phyloP scores from a whole-genome alignment of 2,329 filamentous ascomycete genomes.

The Penicillium sp. region DNA sequence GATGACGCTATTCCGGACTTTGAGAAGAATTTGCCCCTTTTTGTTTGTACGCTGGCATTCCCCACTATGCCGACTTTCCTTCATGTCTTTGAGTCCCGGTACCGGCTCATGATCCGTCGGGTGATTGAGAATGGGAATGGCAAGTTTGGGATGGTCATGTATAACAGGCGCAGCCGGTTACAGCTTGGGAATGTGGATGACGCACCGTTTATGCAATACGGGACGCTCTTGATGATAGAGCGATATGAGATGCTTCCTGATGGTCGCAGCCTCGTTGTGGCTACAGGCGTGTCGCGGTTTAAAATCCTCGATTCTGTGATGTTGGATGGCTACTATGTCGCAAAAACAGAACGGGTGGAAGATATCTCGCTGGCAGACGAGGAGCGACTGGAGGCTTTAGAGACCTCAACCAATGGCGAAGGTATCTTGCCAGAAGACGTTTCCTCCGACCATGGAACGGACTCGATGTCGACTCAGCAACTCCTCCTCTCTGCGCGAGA shows the following conservation, averaged over 20 bases:
- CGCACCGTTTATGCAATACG: conserved; percentile 69
- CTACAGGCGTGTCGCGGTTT: conserved; percentile 75
- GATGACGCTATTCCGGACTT: conserved; percentile 56
- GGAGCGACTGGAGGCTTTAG: conserved; percentile 71
- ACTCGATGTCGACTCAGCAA: conserved; percentile 66
- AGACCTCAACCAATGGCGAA: conserved; percentile 50
- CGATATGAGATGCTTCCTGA: conserved; percentile 74
- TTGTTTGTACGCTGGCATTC: conserved; percentile 80
- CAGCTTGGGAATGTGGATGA: conserved; percentile 56
- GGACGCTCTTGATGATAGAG: conserved; percentile 75
- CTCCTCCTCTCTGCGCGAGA: conserved; percentile 66
- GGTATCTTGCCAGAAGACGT: conserved; percentile 23
- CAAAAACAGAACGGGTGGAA: conserved; percentile 73
- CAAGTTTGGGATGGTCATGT: conserved; percentile 84
- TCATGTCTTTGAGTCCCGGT: conserved; percentile 90
- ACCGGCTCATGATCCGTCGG: conserved; percentile 83
- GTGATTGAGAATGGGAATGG: conserved; percentile 68
- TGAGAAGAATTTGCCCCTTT: conserved; percentile 68
- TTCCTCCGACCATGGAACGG: conserved; percentile 32
- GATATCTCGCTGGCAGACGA: conserved; percentile 83
- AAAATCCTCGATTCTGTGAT: conserved; percentile 63
- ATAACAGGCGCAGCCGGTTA: conserved; percentile 56
- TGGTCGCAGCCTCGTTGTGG: conserved; percentile 80
- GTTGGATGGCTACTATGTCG: conserved; percentile 77
- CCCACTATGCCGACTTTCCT: conserved; percentile 83